These are phyloP conservation scores for Silene latifolia DNA, from an alignment of 148 eudicot species.

Conservation along the genomic window DNA sequence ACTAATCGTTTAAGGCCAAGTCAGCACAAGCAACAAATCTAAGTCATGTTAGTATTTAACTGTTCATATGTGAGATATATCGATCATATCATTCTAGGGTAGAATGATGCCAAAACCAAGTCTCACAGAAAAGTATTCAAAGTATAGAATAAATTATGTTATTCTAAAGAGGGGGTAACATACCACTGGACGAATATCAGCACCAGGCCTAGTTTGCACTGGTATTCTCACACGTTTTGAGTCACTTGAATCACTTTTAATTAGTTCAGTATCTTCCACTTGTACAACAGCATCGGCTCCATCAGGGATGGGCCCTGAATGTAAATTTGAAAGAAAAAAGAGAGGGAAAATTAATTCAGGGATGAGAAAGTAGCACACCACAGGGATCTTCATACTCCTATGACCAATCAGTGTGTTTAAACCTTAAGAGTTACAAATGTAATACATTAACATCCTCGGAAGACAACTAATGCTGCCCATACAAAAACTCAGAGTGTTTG, in stretches of 20 bases:
- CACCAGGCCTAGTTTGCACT: constrained; percentile 58
- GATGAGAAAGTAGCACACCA: neutral
- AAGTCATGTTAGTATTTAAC: no score
- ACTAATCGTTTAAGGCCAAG: neutral
- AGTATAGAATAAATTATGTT: neutral
- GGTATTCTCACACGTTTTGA: constrained; percentile 59
- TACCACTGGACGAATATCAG: constrained; percentile 84
- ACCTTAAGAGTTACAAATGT: neutral
- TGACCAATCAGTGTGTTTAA: neutral
- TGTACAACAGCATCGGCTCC: constrained; percentile 96
- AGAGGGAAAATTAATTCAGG: neutral
- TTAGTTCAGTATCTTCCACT: constrained; percentile 72
- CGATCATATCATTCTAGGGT: neutral
- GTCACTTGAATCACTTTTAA: constrained; percentile 37
- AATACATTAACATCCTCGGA: neutral
- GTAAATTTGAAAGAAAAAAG: neutral
- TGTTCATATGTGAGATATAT: neutral
- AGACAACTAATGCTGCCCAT: neutral
- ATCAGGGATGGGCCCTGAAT: constrained; percentile 80
- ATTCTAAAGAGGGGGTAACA: neutral
- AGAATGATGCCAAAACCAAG: neutral
- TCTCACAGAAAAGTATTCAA: neutral
- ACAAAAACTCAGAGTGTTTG: neutral
- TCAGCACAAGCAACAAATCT: neutral
- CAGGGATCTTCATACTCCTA: neutral